Evolutionary conservation across 2,329 filamentous ascomycete species (phyloP).

Genomic region (Cladosporium sp.): DNA sequence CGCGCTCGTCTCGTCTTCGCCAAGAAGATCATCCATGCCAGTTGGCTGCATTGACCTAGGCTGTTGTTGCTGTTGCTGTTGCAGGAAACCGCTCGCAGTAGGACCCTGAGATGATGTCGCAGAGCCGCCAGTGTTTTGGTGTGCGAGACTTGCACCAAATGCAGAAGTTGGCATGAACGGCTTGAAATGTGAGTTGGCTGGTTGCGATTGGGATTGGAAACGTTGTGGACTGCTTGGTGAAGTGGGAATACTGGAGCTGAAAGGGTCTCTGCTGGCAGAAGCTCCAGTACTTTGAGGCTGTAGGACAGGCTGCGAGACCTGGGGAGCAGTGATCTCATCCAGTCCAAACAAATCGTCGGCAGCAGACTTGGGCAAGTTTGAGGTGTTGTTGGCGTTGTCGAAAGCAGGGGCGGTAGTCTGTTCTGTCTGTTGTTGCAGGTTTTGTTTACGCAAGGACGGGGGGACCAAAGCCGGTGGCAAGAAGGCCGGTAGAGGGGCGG

Average conservation of each 20-base stretch:
- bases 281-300: slow-evolving; percentile 73
- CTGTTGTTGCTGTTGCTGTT: slow-evolving; percentile 33
- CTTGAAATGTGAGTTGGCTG: slow-evolving; percentile 64
- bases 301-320: slow-evolving; percentile 53
- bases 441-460: slow-evolving; percentile 73
- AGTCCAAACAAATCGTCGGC: slow-evolving; percentile 93
- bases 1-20: slow-evolving; percentile 71
- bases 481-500: slow-evolving; percentile 68
- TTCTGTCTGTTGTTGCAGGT: slow-evolving; percentile 52
- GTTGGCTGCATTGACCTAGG: slow-evolving; percentile 42
- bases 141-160: slow-evolving; percentile 80
- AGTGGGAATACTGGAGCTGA: slow-evolving; percentile 53
- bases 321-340: slow-evolving; percentile 65
- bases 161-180: slow-evolving; percentile 90
- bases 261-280: slow-evolving; percentile 64
- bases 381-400: slow-evolving; percentile 47
- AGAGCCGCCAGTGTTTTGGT: slow-evolving; percentile 71
- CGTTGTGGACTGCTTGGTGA: slow-evolving; percentile 54
- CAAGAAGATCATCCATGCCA: slow-evolving; percentile 79
- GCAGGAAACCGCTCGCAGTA: slow-evolving; percentile 27
- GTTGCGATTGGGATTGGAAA: slow-evolving; percentile 29
- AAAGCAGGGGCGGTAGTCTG: slow-evolving; percentile 55
- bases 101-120: slow-evolving; percentile 31
- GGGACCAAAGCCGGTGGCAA: slow-evolving; percentile 81
- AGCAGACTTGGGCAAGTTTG: slow-evolving; percentile 69